A percentile compares a stretch with the other conserved stretches of the same genome.
These are phyloP conservation scores for Pseudopyrenochaeta lycopersici DNA, from an alignment of 2,329 filamentous ascomycete genomes.

Conservation along the genomic window DNA sequence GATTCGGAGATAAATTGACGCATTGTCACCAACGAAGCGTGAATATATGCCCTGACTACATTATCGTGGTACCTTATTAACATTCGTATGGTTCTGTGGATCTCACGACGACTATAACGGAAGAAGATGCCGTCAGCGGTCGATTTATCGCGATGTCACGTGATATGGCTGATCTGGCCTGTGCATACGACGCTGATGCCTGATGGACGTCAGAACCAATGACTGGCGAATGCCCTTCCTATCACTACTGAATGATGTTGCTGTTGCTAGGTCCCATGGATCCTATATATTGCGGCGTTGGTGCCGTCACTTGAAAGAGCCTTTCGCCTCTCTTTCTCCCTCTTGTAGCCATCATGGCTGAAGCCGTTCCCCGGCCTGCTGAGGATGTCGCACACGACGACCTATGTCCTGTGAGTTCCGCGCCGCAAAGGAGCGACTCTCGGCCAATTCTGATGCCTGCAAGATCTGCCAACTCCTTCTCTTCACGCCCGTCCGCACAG, in stretches of 20 bases:
- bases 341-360: conserved; percentile 17
- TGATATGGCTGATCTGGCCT: neutral
- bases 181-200: conserved; percentile 12
- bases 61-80: no score
- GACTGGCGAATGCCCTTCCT: neutral
- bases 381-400: conserved; percentile 51
- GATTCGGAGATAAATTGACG: neutral
- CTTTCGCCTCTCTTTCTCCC: neutral
- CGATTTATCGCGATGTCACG: conserved; percentile 6
- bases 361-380: conserved; percentile 5
- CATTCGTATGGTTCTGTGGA: no score
- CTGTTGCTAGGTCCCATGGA: neutral
- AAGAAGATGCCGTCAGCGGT: no score
- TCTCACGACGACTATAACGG: no score
- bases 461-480: conserved; percentile 57
- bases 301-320: neutral
- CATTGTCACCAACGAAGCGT: no score
- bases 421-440: neutral
- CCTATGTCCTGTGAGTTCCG: conserved; percentile 47
- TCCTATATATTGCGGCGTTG: neutral
- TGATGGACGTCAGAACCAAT: conserved; percentile 8
- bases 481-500: conserved; percentile 53
- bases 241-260: neutral
- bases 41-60: no score
- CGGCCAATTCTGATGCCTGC: neutral